Evolutionary conservation across 768 basidiomycete species (phyloP), one percentile per base, ranked within the genome.

Genomic region (Lactarius trivialis): DNA sequence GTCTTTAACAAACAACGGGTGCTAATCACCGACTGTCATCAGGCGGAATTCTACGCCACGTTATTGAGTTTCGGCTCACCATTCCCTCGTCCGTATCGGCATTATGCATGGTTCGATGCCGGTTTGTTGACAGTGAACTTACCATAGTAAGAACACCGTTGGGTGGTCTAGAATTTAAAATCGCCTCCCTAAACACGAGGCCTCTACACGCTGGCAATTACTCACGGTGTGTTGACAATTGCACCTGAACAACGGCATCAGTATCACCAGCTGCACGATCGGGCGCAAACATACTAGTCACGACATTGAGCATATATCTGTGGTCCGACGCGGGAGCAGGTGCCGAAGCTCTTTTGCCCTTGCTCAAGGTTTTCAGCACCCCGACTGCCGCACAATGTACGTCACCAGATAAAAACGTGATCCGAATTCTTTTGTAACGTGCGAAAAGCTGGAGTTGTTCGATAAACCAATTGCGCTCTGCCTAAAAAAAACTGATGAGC

Each of bases 191-290:
- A 7, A 32, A 37, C 43, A 59, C 49, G 37, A 43, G 45, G 28
- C 26, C 11, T 1, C 36, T 2, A 7, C 14, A 14, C 11, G 15
- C 19, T 11, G 21, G 32, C 21, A 7, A 63, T 8, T 11, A 77
- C 89, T 71, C 70, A 88, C 88, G 96, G 94, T 6, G 96, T 97
- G 71, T 97, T 96, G 53, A 99, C 96, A 65, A 99, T 98, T 15
- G 96, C 96, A 69, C 85, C 85, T 86, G 56, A 45, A 65, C 43
- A 24, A 67, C 37, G 21, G 32, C 26, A 62, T 64, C 34, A 58
- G 36, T 37, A 59, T 41, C n/a, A 33, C 55, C 32, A 30, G 55
- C 57, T 21, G 26, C 2, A 26, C 9, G 5, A 55, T 43, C 9
- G 60, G 60, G 36, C 21, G 33, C 19, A 39, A 17, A 75, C 82